Evolutionary conservation across 805 yeast genomes (phyloP), one percentile per base, ranked within the genome.

Genomic region (Cyberlindnera lachancei): DNA sequence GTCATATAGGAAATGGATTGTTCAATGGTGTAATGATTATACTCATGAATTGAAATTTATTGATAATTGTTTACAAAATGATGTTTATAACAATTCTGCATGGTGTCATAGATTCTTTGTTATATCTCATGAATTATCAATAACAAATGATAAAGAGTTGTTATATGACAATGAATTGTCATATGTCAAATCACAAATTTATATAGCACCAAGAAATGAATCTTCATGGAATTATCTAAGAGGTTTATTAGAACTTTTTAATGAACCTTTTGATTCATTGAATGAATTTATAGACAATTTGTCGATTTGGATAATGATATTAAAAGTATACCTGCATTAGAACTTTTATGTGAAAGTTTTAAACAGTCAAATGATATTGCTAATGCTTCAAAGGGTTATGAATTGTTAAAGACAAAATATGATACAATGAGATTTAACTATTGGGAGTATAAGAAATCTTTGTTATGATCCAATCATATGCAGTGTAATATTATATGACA

Each of bases 1-100:
- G 97, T 73, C 95, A 1, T 85, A 87, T 46, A 61, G 90, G 32
- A 81, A 82, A 46, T 88, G 96, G 96, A 58, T 84, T 15, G 79
- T 81, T 8, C 63, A 66, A 23, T 63, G 63, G 43, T 79, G 79
- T 41, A 52, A 63, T 2, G 61, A 74, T 25, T 76, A 59, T 44
- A 47, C 50, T 1, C 52, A 56, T 23, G 94, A 86, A 50, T 40
- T 76, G 12, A 50, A 48, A 6, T 80, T 72, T 49, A 67, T 73
- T 0, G 63, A 68, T 5, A 35, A 40, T 15, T 58, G 71, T 45
- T 55, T 90, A 4, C 54, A 55, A 3, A 48, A 59, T 7, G 98
- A 92, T 55, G 72, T 84, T 7, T 64, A 86, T 45, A 92, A 92
- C 59, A 92, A 92, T 55, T 81, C 94, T 31, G 95, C 94, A 1